A percentile compares a stretch with the other conserved stretches of the same genome.
These are phyloP conservation scores for Elongisporangium anandrum DNA, from an alignment of 352 stramenopile genomes.

Conservation along the genomic window DNA sequence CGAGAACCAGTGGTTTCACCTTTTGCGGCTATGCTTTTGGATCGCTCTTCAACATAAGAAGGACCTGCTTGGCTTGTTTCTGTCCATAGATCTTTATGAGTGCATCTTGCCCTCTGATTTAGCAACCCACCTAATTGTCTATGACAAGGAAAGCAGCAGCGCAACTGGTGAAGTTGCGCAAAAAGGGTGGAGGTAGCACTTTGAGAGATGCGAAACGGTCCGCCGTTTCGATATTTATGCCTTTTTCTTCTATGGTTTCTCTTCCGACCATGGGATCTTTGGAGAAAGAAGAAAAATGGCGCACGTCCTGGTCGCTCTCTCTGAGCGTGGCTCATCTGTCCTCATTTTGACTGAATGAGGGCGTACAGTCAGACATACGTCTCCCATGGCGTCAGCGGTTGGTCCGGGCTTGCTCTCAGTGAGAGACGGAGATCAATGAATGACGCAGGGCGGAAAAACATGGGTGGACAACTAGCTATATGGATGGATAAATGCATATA, in stretches of 20 bases:
- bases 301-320: background rate
- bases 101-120: background rate
- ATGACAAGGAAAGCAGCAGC: background rate
- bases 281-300: background rate
- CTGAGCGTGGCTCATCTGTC: background rate
- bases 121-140: background rate
- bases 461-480: background rate
- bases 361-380: background rate
- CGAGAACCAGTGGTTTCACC: background rate
- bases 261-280: slow-evolving; percentile 2
- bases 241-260: slow-evolving; percentile 3
- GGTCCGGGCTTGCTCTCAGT: background rate
- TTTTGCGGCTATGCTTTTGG: background rate
- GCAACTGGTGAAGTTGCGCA: background rate
- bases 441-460: background rate
- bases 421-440: background rate
- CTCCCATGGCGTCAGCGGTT: background rate
- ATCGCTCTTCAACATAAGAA: background rate
- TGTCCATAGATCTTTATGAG: background rate
- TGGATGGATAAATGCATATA: background rate
- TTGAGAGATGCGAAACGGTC: background rate
- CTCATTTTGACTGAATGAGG: background rate
- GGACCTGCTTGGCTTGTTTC: background rate
- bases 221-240: background rate
- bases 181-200: background rate